These are phyloP conservation scores for Capsicum chinense DNA, from an alignment of 257 asterid species.

Conservation along the genomic window DNA sequence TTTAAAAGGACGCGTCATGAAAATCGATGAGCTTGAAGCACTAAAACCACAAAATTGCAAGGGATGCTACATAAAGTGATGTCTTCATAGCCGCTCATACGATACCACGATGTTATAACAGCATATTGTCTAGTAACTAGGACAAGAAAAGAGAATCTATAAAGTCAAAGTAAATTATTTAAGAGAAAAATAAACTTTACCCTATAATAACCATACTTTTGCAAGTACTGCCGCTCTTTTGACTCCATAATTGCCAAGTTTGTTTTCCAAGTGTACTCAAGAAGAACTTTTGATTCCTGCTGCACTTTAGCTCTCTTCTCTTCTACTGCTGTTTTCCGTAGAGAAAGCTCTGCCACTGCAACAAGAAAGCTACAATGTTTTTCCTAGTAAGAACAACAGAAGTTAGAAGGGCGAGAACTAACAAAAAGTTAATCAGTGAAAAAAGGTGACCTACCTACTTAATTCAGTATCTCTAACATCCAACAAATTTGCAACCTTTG, in stretches of 20 bases:
- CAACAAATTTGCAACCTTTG: conserved; percentile 82
- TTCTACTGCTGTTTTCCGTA: conserved; percentile 92
- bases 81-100: neutral
- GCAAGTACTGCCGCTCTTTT: conserved; percentile 89
- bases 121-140: neutral
- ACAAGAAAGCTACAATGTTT: conserved; percentile 72
- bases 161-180: conserved; percentile 1
- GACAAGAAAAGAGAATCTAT: conserved; percentile 7
- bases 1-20: neutral
- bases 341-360: conserved; percentile 89
- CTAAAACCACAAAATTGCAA: neutral
- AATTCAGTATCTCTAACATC: conserved; percentile 95
- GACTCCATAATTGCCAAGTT: conserved; percentile 89
- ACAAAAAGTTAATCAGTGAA: neutral
- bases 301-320: conserved; percentile 92
- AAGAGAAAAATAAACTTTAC: conserved; percentile 39
- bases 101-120: neutral
- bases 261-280: conserved; percentile 88
- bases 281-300: conserved; percentile 89
- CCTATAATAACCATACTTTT: conserved; percentile 86
- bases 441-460: conserved; percentile 67
- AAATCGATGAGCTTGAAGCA: neutral
- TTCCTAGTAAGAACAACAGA: conserved; percentile 38
- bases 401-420: neutral
- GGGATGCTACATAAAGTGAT: neutral